Percentiles rank a stretch among this genome's conserved stretches.
These are phyloP conservation scores for Neurospora sp. DNA, from an alignment of 495 filamentous ascomycete species.

Conservation along the genomic window DNA sequence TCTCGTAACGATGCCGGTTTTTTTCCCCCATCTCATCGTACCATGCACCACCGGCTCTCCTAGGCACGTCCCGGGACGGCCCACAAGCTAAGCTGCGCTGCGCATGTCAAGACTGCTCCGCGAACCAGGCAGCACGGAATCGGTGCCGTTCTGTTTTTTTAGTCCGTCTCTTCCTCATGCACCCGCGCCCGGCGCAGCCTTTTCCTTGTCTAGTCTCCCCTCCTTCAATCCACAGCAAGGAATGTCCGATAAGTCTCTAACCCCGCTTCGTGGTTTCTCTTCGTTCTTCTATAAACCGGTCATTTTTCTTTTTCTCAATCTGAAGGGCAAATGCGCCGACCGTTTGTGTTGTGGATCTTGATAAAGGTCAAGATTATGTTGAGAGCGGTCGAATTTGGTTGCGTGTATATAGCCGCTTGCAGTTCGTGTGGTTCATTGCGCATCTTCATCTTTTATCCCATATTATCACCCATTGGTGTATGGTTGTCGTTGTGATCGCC, in stretches of 20 bases:
- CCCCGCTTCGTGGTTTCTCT: neutral
- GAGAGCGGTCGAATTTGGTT: neutral
- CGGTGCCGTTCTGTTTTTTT: neutral
- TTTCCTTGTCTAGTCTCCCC: neutral
- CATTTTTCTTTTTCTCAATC: neutral
- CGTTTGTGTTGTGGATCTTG: neutral
- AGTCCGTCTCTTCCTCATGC: neutral
- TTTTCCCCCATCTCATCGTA: neutral
- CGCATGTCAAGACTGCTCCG: neutral
- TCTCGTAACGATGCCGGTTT: neutral
- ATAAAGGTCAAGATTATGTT: neutral
- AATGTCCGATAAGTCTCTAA: neutral
- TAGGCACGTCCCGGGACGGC: neutral
- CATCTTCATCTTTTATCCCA: constrained; percentile 4
- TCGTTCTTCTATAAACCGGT: neutral
- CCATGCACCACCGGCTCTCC: neutral
- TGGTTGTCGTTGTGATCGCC: neutral
- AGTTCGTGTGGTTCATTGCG: neutral
- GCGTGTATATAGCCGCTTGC: neutral
- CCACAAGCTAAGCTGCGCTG: neutral
- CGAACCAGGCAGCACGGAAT: neutral
- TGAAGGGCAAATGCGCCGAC: neutral
- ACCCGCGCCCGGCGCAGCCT: neutral
- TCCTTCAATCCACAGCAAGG: neutral
- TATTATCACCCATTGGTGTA: constrained; percentile 1